Evolutionary conservation across 2,329 filamentous ascomycete species (phyloP), one percentile per base, ranked within the genome.

Genomic region (Talaromyces sp.): DNA sequence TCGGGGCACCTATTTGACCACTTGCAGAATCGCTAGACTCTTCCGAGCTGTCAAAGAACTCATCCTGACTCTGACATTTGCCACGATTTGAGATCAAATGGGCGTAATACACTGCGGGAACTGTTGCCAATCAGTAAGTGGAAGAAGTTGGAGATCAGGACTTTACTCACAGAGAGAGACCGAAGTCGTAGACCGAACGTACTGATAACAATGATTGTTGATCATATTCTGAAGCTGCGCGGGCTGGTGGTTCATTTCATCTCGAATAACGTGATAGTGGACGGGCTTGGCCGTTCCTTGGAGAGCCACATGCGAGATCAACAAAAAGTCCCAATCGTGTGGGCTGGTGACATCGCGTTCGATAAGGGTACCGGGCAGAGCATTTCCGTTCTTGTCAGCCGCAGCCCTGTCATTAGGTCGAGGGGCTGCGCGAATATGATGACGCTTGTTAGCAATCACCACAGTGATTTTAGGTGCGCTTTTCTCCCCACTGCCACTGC

Each of bases 201-300:
- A 99, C 62, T 96, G 92, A 76, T 96, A 99, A 50, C 89, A 96
- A 66, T 97, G 92, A 68, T 96, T 89, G 70, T 98, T 98, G 23
- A 98, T 89, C 84, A 98, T 89, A 62, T 88, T 88, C 70, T 96
- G 90, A 0, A 99, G 81, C 1, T 88, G 83, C 46, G 90, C 86
- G 0, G 88, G 82, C 0, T 82, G 75, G 69, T 91, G 83, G 1
- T 83, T 80, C 59, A 88, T 85, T 74, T 98, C 92, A 72, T 99
- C 95, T 54, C 89, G 73, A 23, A 99, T 86, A 14, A 97, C 89
- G 65, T 93, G 89, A 75, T 99, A 99, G 70, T 96, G 92, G 0
- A 96, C 92, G 0, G 95, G 95, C 1, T 95, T 87, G 18, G 95
- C 89, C 0, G 95, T 99, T 25, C 95, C 95, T 77, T 99, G 95